Evolutionary conservation across 2,329 filamentous ascomycete species (phyloP), one percentile per base, ranked within the genome.

Genomic region (Diplodia seriata): DNA sequence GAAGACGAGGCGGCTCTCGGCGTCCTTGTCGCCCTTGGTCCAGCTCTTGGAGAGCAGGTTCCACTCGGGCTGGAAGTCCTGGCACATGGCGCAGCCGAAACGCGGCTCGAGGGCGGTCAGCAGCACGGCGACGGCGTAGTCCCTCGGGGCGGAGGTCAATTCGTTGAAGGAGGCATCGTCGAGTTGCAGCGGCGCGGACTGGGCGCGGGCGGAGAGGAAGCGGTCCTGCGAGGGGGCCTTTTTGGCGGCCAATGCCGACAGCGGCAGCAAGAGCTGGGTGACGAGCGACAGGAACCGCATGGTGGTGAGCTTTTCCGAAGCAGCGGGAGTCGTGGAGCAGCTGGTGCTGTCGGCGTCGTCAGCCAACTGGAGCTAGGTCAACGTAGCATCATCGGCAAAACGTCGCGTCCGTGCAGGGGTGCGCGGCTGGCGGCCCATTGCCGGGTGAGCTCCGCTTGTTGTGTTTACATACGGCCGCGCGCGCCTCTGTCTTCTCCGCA

Each of bases 41-140:
- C 95, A 99, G 81, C 91, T 95, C 79, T 89, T 91, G 66, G 87
- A 88, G 66, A 99, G 82, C 66, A 98, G 80, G 67, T 96, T 91
- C 91, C 93, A 99, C 81, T 99, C 95, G 1, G 94, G 91, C 78
- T 97, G 91, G 79, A 99, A 97, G 65, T 97, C 92, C 64, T 89
- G 87, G 80, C 95, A 99, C 59, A 98, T 84, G 72, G 89, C 84
- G 78, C 95, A 99, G 69, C 91, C 92, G 77, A 92, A 97, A 68
- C 92, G 88, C 38, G 89, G 76, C 72, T 97, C 94, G 74, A 94
- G 81, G 47, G 95, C 95, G 1, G 95, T 99, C 71, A 99, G 83
- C 15, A 99, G 86, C 3, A 99, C 86, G 2, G 89, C 90, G 33
- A 91, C 86, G 49, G 89, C 89, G 79, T 97, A 97, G 80, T 99